Evolutionary conservation across 1,284 basidiomycete species (phyloP), one percentile per base, ranked within the genome.

Genomic region (Ustilago lituana): DNA sequence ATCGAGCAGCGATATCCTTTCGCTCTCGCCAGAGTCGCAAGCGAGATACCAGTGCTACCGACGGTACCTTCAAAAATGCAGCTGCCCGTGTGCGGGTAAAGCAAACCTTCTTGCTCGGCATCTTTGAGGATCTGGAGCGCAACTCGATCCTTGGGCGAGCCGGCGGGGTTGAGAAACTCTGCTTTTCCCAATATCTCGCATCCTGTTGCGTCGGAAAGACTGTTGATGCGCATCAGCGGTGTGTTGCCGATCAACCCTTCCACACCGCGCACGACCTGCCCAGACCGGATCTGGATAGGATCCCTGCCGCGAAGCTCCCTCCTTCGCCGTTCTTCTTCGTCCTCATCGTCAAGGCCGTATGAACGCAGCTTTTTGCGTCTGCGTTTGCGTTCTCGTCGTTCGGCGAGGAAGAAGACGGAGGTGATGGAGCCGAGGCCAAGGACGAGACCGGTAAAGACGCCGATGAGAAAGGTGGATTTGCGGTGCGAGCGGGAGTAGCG

Each of bases 1-100:
- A 74, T 82, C 17, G 73, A 76, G 55, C 80, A 82, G 5, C 67
- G 49, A 47, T 82, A 82, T 1, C 80, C 84, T 48, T 91, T 90
- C 9, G 95, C 94, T 61, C 88, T 87, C 5, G 93, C 76, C 3
- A 82, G 74, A 0, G 91, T 96, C 0, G 96, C 94, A 43, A 98
- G 89, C 0, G 93, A 96, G 52, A 98, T 98, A 1, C 95, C 96
- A 0, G 96, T 98, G 2, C 92, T 95, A 0, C 96, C 95, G 2
- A 96, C 93, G 0, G 95, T 98, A 0, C 96, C 96, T 83, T 99
- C 96, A 63, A 98, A 98, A 43, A 99, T 93, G 14, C 93, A 89
- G 0, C 92, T 96, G 2, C 91, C 91, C 0, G 93, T 94, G 71
- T 94, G 83, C 0, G 95, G 96, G 68, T 89, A 87, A 1, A 99